Conservation (phyloP, 257 asterid species). For the Cruciata laevipes region DNA sequence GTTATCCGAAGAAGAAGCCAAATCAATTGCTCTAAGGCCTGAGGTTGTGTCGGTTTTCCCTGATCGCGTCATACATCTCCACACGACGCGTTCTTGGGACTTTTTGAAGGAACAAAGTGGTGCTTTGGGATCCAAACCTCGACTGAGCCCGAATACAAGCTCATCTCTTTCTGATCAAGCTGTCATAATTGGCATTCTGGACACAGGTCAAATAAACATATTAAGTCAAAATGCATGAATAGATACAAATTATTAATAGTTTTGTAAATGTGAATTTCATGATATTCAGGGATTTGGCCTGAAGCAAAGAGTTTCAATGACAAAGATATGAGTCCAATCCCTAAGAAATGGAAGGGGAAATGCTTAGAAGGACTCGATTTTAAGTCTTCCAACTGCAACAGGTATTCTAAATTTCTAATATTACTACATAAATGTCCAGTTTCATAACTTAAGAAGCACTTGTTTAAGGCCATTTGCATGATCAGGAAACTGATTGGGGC, state of each 20-base stretch:
- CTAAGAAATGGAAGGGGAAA: constrained; percentile 67
- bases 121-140: background rate
- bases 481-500: constrained; percentile 83
- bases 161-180: background rate
- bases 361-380: constrained; percentile 59
- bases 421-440: background rate
- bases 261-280: background rate
- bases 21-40: background rate
- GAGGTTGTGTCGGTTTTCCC: constrained; percentile 1
- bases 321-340: constrained; percentile 49
- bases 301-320: constrained; percentile 80
- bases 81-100: constrained; percentile 1
- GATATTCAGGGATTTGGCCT: constrained; percentile 79
- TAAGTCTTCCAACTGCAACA: constrained; percentile 18
- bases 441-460: background rate
- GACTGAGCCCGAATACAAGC: background rate
- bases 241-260: too few relatives aligned
- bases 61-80: background rate
- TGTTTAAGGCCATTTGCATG: background rate
- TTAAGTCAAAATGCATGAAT: too few relatives aligned
- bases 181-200: background rate
- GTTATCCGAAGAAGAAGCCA: background rate
- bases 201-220: background rate
- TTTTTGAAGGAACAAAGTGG: background rate
- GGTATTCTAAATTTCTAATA: background rate